Evolutionary conservation across 2,329 filamentous ascomycete genomes (phyloP).

Genomic region (Biscogniauxia sp.): DNA sequence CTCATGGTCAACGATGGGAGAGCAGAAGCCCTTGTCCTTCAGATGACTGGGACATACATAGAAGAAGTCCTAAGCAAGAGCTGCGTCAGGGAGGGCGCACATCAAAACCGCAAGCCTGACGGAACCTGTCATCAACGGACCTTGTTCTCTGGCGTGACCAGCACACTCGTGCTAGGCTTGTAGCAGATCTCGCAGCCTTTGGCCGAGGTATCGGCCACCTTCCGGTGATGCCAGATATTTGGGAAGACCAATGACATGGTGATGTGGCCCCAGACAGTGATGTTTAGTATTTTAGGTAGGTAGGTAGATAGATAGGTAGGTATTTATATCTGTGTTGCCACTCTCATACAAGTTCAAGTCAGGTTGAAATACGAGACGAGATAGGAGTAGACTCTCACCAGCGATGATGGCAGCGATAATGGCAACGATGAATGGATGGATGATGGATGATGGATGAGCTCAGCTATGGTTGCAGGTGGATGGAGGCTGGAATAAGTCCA

Average conservation of each 20-base stretch:
- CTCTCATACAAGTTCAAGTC: no score
- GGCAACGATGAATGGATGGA: no score
- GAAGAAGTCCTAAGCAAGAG: conserved; percentile 68
- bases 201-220: conserved; percentile 78
- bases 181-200: conserved; percentile 91
- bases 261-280: no score
- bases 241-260: conserved; percentile 55
- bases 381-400: no score
- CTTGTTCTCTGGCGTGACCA: conserved; percentile 88
- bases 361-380: no score
- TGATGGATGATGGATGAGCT: no score
- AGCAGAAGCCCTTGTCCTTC: conserved; percentile 78
- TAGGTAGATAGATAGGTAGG: no score
- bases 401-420: no score
- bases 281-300: no score
- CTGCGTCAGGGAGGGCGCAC: conserved; percentile 13
- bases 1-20: conserved; percentile 68
- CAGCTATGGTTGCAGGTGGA: no score
- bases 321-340: no score
- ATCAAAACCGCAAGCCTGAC: conserved; percentile 7
- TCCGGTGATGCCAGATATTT: conserved; percentile 82
- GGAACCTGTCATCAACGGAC: conserved; percentile 42
- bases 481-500: no score
- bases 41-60: conserved; percentile 84
- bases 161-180: conserved; percentile 80